Percentiles rank a stretch among this genome's conserved stretches.
These are phyloP conservation scores for Cyberlindnera misumaiensis DNA, from an alignment of 805 yeast genomes.

Conservation along the genomic window DNA sequence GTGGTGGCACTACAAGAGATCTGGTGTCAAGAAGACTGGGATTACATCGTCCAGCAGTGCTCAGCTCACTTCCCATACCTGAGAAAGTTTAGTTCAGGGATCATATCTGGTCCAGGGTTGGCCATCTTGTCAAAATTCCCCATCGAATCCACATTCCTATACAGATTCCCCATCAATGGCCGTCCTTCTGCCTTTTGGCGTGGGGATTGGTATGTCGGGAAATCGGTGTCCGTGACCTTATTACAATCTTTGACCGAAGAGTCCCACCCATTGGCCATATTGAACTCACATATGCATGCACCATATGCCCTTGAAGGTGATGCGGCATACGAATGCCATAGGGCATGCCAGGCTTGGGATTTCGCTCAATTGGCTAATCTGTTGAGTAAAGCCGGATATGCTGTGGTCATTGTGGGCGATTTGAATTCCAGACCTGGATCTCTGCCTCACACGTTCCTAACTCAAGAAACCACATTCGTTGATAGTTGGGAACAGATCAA, in stretches of 20 bases:
- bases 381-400: conserved; percentile 67
- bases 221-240: conserved; percentile 70
- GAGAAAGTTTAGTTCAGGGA: conserved; percentile 74
- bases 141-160: conserved; percentile 68
- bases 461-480: conserved; percentile 55
- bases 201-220: conserved; percentile 98
- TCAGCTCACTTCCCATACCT: conserved; percentile 47
- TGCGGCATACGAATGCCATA: conserved; percentile 82
- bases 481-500: conserved; percentile 80
- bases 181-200: conserved; percentile 88
- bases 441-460: conserved; percentile 69
- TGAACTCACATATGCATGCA: conserved; percentile 96
- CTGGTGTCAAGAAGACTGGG: conserved; percentile 87
- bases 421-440: conserved; percentile 85
- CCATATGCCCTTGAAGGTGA: conserved; percentile 83
- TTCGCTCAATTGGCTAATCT: conserved; percentile 59
- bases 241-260: conserved; percentile 44
- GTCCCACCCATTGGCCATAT: conserved; percentile 58
- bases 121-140: conserved; percentile 81
- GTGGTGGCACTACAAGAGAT: conserved; percentile 91
- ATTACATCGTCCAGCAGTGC: conserved; percentile 45
- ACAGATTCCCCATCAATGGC: conserved; percentile 88
- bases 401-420: conserved; percentile 89
- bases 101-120: conserved; percentile 88
- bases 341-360: conserved; percentile 97